These are phyloP conservation scores for Echeveria elegans DNA, from an alignment of 164 flowering plant genomes.

Conservation along the genomic window DNA sequence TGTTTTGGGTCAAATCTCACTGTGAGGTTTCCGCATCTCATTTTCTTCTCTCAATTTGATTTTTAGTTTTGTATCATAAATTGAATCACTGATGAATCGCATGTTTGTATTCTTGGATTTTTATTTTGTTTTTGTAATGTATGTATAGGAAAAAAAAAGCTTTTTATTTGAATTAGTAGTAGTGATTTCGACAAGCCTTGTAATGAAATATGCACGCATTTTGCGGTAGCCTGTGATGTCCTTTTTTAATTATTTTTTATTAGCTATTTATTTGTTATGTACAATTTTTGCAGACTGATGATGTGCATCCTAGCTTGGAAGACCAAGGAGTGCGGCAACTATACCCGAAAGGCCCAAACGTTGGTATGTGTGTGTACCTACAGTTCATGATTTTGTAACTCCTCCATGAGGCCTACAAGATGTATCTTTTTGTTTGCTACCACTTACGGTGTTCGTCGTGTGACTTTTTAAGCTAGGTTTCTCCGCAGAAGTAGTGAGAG, in stretches of 20 bases:
- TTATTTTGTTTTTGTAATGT: too few relatives aligned
- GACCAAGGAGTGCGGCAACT: conserved; percentile 92
- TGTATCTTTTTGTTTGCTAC: background rate
- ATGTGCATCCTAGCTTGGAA: conserved; percentile 86
- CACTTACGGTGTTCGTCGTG: too few relatives aligned
- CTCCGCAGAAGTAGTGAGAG: too few relatives aligned
- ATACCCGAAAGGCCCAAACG: conserved; percentile 70
- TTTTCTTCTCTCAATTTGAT: background rate
- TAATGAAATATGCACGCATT: too few relatives aligned
- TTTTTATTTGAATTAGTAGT: background rate
- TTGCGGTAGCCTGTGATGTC: too few relatives aligned
- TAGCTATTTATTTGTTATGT: background rate
- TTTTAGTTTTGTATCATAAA: background rate
- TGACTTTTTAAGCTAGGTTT: too few relatives aligned
- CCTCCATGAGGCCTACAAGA: background rate
- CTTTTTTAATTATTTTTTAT: too few relatives aligned
- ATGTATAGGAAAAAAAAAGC: background rate
- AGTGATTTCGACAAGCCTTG: background rate
- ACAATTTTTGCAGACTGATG: conserved; percentile 90
- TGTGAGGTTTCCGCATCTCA: conserved; percentile 22
- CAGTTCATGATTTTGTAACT: background rate
- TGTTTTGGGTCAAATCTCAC: conserved; percentile 73
- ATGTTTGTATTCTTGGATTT: too few relatives aligned
- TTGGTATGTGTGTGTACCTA: conserved; percentile 45
- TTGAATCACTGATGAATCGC: too few relatives aligned